Percentiles rank a stretch among this genome's conserved stretches.
Conservation (phyloP, 1,284 basidiomycete species). For the Tremellales sp. region DNA sequence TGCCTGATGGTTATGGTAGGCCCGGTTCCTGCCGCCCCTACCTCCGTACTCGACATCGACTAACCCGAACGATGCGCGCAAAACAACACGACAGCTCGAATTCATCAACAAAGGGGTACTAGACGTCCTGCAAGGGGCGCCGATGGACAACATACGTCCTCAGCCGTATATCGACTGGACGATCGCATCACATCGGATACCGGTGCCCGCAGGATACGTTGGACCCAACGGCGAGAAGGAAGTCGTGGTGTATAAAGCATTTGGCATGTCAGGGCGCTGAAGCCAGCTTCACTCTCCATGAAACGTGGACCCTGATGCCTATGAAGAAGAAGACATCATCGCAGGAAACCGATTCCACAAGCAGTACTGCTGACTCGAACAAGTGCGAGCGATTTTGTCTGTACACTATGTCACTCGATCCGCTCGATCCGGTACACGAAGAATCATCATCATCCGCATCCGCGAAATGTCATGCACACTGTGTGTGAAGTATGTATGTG, state of each 20-base stretch:
- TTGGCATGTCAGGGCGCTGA: too few relatives aligned
- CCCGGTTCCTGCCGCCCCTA: constrained; percentile 26
- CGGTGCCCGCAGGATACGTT: neutral
- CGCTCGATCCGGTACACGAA: too few relatives aligned
- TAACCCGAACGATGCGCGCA: constrained; percentile 23
- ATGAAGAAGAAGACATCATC: too few relatives aligned
- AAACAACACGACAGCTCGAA: constrained; percentile 7
- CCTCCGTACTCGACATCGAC: constrained; percentile 15
- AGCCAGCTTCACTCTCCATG: too few relatives aligned
- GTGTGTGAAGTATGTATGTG: too few relatives aligned
- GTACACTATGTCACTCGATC: too few relatives aligned
- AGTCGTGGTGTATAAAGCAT: neutral
- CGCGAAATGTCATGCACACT: too few relatives aligned
- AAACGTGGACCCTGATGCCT: too few relatives aligned
- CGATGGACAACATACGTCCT: constrained; percentile 21
- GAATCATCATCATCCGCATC: too few relatives aligned
- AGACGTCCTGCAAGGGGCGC: constrained; percentile 23
- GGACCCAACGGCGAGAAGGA: neutral
- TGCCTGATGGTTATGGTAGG: constrained; percentile 9
- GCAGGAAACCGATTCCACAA: too few relatives aligned
- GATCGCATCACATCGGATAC: constrained; percentile 16
- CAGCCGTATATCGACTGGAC: constrained; percentile 29
- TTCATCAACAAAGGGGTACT: constrained; percentile 11
- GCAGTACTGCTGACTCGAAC: too few relatives aligned
- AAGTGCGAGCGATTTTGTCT: too few relatives aligned